Percentiles rank a stretch among this genome's conserved stretches.
Conservation (phyloP, 495 filamentous ascomycete genomes). For the Aspergillus haitiensis region DNA sequence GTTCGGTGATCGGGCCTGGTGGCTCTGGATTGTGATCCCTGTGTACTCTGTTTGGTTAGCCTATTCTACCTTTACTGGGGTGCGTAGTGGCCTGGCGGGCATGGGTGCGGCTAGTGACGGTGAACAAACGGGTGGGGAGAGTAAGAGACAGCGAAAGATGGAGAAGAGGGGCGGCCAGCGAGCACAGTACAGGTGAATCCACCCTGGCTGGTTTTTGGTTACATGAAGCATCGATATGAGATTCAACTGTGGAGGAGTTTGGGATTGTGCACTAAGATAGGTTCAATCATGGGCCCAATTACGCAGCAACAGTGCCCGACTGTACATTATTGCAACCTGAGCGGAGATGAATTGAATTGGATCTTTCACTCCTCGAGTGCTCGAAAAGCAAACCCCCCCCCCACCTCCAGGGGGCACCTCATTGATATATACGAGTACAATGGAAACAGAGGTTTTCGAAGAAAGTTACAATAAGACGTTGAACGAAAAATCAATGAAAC, state of each 20-base stretch:
- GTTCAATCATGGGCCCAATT: no score
- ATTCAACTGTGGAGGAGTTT: no score
- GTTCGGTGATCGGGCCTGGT: slow-evolving; percentile 76
- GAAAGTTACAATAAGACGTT: slow-evolving; percentile 7
- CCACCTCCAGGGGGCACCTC: no score
- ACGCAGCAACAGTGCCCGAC: no score
- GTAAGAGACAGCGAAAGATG: slow-evolving; percentile 63
- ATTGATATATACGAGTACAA: not conserved
- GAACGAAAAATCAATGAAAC: slow-evolving; percentile 21
- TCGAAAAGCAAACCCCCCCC: no score
- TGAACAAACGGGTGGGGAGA: slow-evolving; percentile 37
- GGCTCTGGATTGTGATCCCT: slow-evolving; percentile 69
- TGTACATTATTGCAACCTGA: not conserved
- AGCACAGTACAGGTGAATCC: slow-evolving; percentile 43
- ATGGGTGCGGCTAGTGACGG: slow-evolving; percentile 39
- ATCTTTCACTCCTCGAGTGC: not conserved
- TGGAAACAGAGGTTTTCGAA: slow-evolving; percentile 6
- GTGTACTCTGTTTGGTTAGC: slow-evolving; percentile 68
- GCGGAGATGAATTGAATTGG: not conserved
- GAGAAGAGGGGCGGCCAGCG: slow-evolving; percentile 59
- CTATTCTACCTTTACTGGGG: slow-evolving; percentile 62
- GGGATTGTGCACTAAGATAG: no score
- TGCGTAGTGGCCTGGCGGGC: slow-evolving; percentile 65
- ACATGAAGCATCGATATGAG: no score
- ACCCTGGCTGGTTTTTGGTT: not conserved